A percentile compares a stretch with the other conserved stretches of the same genome.
phyloP scores from a whole-genome alignment of 83 land plant species.

The Picea abies region DNA sequence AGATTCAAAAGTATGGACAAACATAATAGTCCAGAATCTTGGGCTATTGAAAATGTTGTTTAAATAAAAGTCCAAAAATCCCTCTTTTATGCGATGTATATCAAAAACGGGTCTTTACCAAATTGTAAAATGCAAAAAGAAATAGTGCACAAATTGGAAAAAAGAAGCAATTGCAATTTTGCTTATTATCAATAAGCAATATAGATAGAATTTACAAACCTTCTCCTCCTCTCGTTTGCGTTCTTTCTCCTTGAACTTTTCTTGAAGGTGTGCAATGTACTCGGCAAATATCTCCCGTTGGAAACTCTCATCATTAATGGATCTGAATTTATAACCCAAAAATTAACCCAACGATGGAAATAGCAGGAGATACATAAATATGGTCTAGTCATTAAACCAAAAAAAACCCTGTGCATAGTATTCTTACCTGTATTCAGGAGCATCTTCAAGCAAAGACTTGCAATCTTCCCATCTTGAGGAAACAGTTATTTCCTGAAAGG shows the following conservation, averaged over 20 bases:
- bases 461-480: constrained; percentile 89
- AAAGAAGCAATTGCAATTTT: background rate
- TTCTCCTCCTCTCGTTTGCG: constrained; percentile 95
- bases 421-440: constrained; percentile 67
- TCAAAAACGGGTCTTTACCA: background rate
- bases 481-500: constrained; percentile 68
- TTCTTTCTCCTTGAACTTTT: constrained; percentile 90
- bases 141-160: background rate
- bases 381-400: background rate
- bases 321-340: constrained; percentile 38
- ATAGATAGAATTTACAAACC: constrained; percentile 37
- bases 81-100: no score
- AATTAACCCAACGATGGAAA: background rate
- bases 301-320: constrained; percentile 70
- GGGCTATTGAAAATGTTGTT: no score
- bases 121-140: background rate
- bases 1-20: no score
- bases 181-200: background rate
- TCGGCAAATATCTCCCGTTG: constrained; percentile 84
- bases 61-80: no score
- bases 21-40: no score
- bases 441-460: constrained; percentile 64
- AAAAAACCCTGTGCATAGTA: background rate
- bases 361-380: background rate
- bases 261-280: constrained; percentile 66